A percentile compares a stretch with the other conserved stretches of the same genome.
phyloP scores from a whole-genome alignment of 192 early-diverging fungal species.

The Nowakowskiella sp. region DNA sequence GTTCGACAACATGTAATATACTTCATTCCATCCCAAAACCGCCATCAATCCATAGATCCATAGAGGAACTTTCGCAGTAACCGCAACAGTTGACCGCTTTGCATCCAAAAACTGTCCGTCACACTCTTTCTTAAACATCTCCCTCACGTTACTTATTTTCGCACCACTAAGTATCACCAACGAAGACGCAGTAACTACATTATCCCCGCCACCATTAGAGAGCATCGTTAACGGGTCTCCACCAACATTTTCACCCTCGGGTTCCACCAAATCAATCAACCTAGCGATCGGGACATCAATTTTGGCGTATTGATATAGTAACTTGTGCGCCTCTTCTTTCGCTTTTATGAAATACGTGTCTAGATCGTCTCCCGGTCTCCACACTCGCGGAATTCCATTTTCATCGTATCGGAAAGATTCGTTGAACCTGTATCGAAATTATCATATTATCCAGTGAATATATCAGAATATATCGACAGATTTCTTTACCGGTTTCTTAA shows the following conservation, averaged over 20 bases:
- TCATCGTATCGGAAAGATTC: slow-evolving; percentile 92
- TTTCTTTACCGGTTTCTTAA: slow-evolving; percentile 45
- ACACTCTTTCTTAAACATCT: slow-evolving; percentile 79
- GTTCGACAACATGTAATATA: slow-evolving; percentile 67
- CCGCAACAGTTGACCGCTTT: slow-evolving; percentile 82
- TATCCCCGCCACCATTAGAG: slow-evolving; percentile 16
- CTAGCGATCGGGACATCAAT: slow-evolving; percentile 47
- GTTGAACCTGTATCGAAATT: slow-evolving; percentile 57
- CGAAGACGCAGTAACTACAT: slow-evolving; percentile 26
- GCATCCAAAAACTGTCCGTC: slow-evolving; percentile 92
- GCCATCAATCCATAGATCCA: slow-evolving; percentile 78
- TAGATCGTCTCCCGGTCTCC: slow-evolving; percentile 93
- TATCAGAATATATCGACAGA: background rate
- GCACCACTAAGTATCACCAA: slow-evolving; percentile 28
- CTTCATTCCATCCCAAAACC: slow-evolving; percentile 92
- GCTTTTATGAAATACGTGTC: slow-evolving; percentile 75
- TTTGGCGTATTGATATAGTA: slow-evolving; percentile 64
- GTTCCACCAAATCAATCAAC: background rate
- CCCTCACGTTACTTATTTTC: slow-evolving; percentile 46
- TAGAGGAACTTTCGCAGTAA: slow-evolving; percentile 71
- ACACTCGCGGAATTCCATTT: slow-evolving; percentile 83
- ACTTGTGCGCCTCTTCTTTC: slow-evolving; percentile 47
- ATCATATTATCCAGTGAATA: background rate
- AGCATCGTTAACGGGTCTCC: background rate
- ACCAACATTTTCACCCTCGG: background rate